These are phyloP conservation scores for Ceratobasidium sp. DNA, from an alignment of 1,284 basidiomycete species.

Conservation along the genomic window DNA sequence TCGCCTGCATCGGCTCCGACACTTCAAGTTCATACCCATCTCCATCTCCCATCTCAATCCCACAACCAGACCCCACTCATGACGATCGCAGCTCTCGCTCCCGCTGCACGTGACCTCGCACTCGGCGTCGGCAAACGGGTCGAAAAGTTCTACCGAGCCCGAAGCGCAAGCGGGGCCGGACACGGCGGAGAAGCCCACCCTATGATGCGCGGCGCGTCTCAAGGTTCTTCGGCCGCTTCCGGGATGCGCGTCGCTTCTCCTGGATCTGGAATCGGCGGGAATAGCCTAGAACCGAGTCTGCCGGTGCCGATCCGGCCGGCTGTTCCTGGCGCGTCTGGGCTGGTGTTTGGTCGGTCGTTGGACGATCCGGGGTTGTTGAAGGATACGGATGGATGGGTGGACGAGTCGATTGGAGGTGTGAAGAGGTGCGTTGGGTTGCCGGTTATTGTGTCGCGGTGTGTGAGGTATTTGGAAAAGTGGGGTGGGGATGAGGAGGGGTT, in stretches of 20 bases:
- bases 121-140: constrained; percentile 36
- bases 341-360: constrained; percentile 46
- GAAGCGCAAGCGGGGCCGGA: constrained; percentile 36
- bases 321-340: constrained; percentile 27
- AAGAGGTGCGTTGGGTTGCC: constrained; percentile 62
- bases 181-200: constrained; percentile 24
- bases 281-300: constrained; percentile 12
- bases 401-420: constrained; percentile 30
- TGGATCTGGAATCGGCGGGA: constrained; percentile 41
- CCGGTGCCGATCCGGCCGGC: constrained; percentile 18
- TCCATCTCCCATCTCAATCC: constrained; percentile 32
- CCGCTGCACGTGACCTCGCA: constrained; percentile 35
- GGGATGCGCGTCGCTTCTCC: constrained; percentile 50
- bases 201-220: constrained; percentile 13
- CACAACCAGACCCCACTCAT: constrained; percentile 38
- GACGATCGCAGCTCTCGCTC: constrained; percentile 41
- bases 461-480: constrained; percentile 83
- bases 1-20: constrained; percentile 41
- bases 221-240: neutral
- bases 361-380: constrained; percentile 50
- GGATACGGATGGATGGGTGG: constrained; percentile 66
- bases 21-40: constrained; percentile 33
- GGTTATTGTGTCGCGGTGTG: constrained; percentile 80
- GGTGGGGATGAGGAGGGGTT: constrained; percentile 86
- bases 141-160: constrained; percentile 40